These are phyloP conservation scores for Mycena vulgaris DNA, from an alignment of 768 basidiomycete genomes.

Conservation along the genomic window DNA sequence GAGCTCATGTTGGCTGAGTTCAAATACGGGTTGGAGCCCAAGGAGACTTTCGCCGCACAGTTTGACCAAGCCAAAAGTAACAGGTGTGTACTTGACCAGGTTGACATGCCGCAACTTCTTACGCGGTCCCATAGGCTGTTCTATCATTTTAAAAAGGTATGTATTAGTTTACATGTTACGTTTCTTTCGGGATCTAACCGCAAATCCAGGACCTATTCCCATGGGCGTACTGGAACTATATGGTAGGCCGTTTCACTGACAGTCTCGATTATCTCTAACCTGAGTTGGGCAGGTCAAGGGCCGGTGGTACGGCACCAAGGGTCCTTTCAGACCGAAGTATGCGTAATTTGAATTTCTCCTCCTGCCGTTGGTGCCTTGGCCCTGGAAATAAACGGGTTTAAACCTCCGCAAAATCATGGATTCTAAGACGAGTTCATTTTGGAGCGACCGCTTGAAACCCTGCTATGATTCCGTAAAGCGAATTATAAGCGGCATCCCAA, in stretches of 20 bases:
- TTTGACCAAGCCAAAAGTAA: slow-evolving; percentile 85
- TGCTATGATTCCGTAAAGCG: too few species aligned
- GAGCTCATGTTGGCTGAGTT: slow-evolving; percentile 93
- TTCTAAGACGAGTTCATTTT: too few species aligned
- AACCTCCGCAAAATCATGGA: neutral
- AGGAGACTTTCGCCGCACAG: slow-evolving; percentile 83
- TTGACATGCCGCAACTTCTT: neutral
- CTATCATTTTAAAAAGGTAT: slow-evolving; percentile 91
- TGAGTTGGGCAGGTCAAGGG: slow-evolving; percentile 50
- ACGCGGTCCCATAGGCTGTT: slow-evolving; percentile 64
- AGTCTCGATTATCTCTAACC: neutral
- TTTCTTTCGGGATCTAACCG: neutral
- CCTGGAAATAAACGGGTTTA: neutral
- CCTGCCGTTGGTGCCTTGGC: too few species aligned
- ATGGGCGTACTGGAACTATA: slow-evolving; percentile 83
- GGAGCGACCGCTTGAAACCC: too few species aligned
- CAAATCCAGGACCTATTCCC: slow-evolving; percentile 73
- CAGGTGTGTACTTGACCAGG: slow-evolving; percentile 62
- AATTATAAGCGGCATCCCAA: too few species aligned
- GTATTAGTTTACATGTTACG: slow-evolving; percentile 2
- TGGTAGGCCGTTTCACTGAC: slow-evolving; percentile 56
- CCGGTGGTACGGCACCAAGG: slow-evolving; percentile 65
- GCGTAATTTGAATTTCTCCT: slow-evolving; percentile 14
- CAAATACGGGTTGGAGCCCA: slow-evolving; percentile 90
- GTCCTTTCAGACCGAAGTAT: slow-evolving; percentile 58